phyloP scores from a whole-genome alignment of 2,329 filamentous ascomycete species.

The Pestalotiopsis sp. region DNA sequence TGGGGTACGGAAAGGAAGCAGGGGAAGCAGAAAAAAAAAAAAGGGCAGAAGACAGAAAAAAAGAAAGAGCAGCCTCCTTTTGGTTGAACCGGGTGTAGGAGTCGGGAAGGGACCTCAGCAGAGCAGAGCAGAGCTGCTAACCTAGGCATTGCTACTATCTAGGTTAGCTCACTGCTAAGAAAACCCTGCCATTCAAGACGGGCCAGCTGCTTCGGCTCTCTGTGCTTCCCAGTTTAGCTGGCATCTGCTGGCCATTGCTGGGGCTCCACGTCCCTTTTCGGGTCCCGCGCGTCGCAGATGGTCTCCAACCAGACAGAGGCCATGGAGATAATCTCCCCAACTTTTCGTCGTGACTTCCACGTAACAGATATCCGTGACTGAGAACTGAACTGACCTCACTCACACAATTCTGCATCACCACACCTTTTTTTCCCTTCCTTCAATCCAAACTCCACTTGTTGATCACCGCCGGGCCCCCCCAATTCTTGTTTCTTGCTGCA shows the following conservation, averaged over 20 bases:
- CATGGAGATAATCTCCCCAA: constrained; percentile 8
- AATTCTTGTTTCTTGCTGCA: not conserved
- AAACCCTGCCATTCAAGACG: not conserved
- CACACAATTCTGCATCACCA: not conserved
- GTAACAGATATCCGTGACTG: constrained; percentile 3
- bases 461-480: not conserved
- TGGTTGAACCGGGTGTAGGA: too few species aligned
- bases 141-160: not conserved
- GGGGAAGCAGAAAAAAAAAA: not conserved
- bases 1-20: not conserved
- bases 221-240: not conserved
- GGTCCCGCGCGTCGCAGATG: constrained; percentile 8
- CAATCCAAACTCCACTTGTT: not conserved
- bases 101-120: not conserved
- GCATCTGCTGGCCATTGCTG: not conserved
- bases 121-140: not conserved
- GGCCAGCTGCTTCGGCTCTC: not conserved
- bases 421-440: not conserved
- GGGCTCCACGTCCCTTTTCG: constrained; percentile 5
- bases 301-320: constrained; percentile 7
- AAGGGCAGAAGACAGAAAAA: not conserved
- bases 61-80: not conserved
- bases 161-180: not conserved
- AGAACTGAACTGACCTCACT: not conserved
- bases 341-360: constrained; percentile 5